Percentiles rank a stretch among this genome's conserved stretches.
Evolutionary conservation across 2,329 filamentous ascomycete genomes (phyloP).

Genomic region (Whalleya microplaca): DNA sequence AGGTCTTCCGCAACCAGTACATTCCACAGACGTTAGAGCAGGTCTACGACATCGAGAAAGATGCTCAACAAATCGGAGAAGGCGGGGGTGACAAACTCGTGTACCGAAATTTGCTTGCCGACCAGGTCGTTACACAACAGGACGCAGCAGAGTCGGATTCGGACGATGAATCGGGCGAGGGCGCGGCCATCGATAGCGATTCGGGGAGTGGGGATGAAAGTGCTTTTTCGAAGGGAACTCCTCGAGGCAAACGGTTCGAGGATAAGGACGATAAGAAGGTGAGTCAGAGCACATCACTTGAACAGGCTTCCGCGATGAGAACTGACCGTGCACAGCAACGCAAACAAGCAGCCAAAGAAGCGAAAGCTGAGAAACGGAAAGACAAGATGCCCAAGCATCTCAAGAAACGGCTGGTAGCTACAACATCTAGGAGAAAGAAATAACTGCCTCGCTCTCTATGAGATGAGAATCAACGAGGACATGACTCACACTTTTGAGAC

Average conservation of each 20-base stretch:
- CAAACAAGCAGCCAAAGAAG: conserved; percentile 91
- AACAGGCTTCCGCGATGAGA: neutral
- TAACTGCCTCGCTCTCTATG: conserved; percentile 36
- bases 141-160: conserved; percentile 41
- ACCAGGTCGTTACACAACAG: conserved; percentile 57
- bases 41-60: conserved; percentile 94
- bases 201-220: conserved; percentile 54
- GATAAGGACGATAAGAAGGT: conserved; percentile 89
- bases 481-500: neutral
- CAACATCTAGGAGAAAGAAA: conserved; percentile 66
- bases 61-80: conserved; percentile 74
- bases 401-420: conserved; percentile 83
- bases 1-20: conserved; percentile 94
- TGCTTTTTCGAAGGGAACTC: conserved; percentile 66
- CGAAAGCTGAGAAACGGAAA: conserved; percentile 89
- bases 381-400: conserved; percentile 96
- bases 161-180: conserved; percentile 52
- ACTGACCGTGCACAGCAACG: conserved; percentile 55
- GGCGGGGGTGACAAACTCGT: conserved; percentile 79
- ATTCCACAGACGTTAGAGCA: conserved; percentile 96
- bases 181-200: conserved; percentile 49
- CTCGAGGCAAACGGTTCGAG: conserved; percentile 82
- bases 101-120: conserved; percentile 82
- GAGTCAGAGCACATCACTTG: conserved; percentile 21
- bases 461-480: neutral